A percentile compares a stretch with the other conserved stretches of the same genome.
These are phyloP conservation scores for Acanthamoeba healyi DNA, from an alignment of 208 protist genomes.

Conservation along the genomic window DNA sequence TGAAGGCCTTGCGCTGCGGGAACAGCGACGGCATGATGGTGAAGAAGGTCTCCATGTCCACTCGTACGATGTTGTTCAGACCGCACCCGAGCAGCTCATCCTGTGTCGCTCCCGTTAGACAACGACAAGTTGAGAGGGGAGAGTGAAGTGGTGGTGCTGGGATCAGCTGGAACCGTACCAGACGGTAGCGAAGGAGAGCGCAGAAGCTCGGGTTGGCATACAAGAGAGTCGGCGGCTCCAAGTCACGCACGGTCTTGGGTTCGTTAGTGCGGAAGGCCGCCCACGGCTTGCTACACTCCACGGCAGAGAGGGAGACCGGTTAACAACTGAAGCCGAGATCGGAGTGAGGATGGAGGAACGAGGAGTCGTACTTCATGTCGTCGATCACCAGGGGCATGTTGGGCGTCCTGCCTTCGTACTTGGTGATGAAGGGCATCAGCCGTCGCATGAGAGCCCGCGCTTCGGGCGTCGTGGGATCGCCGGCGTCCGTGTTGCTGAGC, in stretches of 20 bases:
- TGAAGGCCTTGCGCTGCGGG: not conserved
- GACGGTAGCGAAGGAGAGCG: constrained; percentile 5
- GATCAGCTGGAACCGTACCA: too few species aligned
- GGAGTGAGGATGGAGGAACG: not conserved
- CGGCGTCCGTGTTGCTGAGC: not conserved
- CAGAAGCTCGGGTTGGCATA: constrained; percentile 13
- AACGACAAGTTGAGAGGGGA: not conserved
- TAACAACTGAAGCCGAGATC: not conserved
- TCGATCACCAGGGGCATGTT: not conserved
- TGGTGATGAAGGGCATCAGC: constrained; percentile 2
- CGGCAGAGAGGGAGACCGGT: too few species aligned
- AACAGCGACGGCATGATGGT: constrained; percentile 8
- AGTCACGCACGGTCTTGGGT: not conserved
- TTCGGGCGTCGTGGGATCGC: not conserved
- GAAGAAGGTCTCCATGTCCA: constrained; percentile 58
- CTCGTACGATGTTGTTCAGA: not conserved
- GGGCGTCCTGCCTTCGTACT: not conserved
- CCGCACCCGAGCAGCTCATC: constrained; percentile 13
- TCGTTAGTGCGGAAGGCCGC: constrained; percentile 1
- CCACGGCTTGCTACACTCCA: too few species aligned
- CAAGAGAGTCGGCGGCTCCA: not conserved
- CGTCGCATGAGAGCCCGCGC: not conserved
- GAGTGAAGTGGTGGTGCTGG: too few species aligned
- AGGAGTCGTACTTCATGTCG: constrained; percentile 9
- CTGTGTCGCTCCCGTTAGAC: not conserved